Evolutionary conservation across 257 asterid genomes (phyloP).

Genomic region (Jasminum sambac): DNA sequence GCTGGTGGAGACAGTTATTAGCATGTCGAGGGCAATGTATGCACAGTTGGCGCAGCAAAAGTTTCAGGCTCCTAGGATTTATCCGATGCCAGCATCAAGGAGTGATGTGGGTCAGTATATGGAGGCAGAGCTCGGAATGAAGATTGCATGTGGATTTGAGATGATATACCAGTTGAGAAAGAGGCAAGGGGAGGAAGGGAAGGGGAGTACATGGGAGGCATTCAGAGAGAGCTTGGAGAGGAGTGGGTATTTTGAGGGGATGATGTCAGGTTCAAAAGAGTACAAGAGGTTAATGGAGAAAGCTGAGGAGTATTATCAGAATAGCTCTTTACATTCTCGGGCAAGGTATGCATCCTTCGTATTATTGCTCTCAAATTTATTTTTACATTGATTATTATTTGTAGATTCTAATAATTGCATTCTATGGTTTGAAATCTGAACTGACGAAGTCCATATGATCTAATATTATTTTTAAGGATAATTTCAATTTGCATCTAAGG

Average conservation of each 20-base stretch:
- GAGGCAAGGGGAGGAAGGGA: conserved; percentile 78
- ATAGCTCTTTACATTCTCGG: conserved; percentile 55
- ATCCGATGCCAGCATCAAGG: conserved; percentile 69
- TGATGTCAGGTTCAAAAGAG: conserved; percentile 76
- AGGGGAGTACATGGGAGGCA: conserved; percentile 91
- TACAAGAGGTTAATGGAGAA: conserved; percentile 71
- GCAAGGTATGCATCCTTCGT: conserved; percentile 46
- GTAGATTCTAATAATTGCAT: conserved; percentile 2
- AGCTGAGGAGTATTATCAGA: conserved; percentile 69
- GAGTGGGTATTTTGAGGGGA: conserved; percentile 74
- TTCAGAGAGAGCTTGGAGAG: conserved; percentile 65
- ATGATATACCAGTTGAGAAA: conserved; percentile 86
- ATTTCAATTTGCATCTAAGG: neutral
- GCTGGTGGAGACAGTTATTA: conserved; percentile 64
- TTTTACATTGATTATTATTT: conserved; percentile 18
- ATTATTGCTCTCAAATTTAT: neutral
- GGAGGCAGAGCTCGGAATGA: conserved; percentile 95
- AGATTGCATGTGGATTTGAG: conserved; percentile 89
- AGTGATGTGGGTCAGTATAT: conserved; percentile 51
- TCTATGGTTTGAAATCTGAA: neutral
- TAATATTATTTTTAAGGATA: neutral
- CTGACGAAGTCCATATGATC: neutral
- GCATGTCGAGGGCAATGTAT: conserved; percentile 94
- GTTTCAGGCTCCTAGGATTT: conserved; percentile 80
- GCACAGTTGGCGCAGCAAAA: conserved; percentile 89